Evolutionary conservation across 2,329 filamentous ascomycete genomes (phyloP).

Genomic region (Penicillium sp.): DNA sequence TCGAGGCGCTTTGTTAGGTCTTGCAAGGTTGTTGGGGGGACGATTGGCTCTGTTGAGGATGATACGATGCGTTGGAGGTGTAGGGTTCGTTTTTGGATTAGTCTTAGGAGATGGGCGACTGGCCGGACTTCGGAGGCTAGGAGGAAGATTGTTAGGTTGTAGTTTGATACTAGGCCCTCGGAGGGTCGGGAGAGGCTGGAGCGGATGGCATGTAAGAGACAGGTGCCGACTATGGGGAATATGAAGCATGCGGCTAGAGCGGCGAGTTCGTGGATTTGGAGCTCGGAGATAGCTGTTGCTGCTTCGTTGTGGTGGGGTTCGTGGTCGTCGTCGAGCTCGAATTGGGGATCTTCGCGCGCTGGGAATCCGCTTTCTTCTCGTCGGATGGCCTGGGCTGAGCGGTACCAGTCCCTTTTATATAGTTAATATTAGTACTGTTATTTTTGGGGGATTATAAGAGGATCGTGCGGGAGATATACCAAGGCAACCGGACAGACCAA

Average conservation of each 20-base stretch:
- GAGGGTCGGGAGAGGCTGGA: constrained; percentile 78
- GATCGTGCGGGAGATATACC: constrained; percentile 52
- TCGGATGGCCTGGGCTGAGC: constrained; percentile 65
- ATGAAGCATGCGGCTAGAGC: constrained; percentile 77
- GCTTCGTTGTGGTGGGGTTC: constrained; percentile 13
- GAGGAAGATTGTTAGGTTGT: constrained; percentile 88
- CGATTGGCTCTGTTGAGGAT: constrained; percentile 23
- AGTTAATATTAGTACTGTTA: neutral
- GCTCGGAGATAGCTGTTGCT: constrained; percentile 55
- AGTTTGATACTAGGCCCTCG: constrained; percentile 85
- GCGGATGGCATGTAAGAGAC: constrained; percentile 77
- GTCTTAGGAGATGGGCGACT: constrained; percentile 74
- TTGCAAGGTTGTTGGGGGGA: constrained; percentile 42
- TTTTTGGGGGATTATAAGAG: neutral
- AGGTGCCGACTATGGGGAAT: constrained; percentile 76
- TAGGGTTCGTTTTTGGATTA: constrained; percentile 75
- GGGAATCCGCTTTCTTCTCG: constrained; percentile 45
- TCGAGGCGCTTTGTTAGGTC: constrained; percentile 67
- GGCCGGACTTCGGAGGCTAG: constrained; percentile 84
- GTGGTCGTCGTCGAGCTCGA: constrained; percentile 31
- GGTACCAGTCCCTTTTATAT: constrained; percentile 66
- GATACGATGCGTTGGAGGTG: constrained; percentile 73
- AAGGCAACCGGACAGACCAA: constrained; percentile 87
- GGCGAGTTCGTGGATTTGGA: constrained; percentile 71
- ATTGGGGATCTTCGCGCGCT: constrained; percentile 25